Base-by-base conservation (phyloP, 108 stramenopile genomes). In the Skeletonema potamos region DNA sequence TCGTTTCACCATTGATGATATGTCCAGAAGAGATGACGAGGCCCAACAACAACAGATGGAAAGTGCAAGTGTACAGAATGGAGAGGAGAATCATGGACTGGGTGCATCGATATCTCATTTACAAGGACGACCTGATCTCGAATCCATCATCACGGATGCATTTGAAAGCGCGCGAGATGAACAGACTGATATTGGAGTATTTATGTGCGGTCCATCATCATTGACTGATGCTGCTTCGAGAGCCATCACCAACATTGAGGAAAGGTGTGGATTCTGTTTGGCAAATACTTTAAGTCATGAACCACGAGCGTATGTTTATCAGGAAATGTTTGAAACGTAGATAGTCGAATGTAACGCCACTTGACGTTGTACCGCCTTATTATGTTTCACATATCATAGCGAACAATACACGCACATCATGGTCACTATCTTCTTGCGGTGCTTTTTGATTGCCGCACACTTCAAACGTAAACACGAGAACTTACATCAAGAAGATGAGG, bases 171-270 rank as follows among this genome's bases (percentile, higher is more conserved):
- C 28, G 55, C 29, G 18, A 6, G 46, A 61, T 13, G 24, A 62
- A 22, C 44, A 62, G 46, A 54, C 32, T 43, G 44, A 71, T 39
- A 4, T 71, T 10, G 76, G 72, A 2, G 59, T 82, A 51, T 78
- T 78, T 55, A 67, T 78, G 54, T 82, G 82, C 46, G 82, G 82
- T 28, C 82, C 82, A 15, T 54, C 60, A 24, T 22, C 66, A 15
- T 43, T 82, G 82, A 58, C 62, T 10, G 17, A 63, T 48, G 58
- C 56, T 24, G 77, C 78, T 15, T 29, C 39, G 57, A 34, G 56
- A 29, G 77, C 72, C 2, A 46, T 51, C 48, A 74, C 39, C 48
- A 74, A 78, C 30, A 55, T 4, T 18, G 51, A 71, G 22, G 32
- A 62, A 27, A 30, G 22, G 6, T 4, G 20, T 43, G 22, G 11